Conservation (phyloP, 2,329 filamentous ascomycete species). For the Monilinia aucupariae region DNA sequence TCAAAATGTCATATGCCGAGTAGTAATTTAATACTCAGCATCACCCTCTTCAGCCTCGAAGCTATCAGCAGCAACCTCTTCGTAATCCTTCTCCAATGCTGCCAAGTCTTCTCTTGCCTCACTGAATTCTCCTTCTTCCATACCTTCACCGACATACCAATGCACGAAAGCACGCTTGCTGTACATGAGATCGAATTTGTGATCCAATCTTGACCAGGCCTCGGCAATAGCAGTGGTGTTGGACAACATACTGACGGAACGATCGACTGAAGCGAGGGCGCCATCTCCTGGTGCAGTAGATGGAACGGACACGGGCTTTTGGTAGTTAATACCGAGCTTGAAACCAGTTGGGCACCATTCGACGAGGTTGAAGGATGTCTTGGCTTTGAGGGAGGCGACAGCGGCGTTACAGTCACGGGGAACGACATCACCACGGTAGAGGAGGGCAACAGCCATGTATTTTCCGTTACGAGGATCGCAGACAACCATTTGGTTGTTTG, state of each 20-base stretch:
- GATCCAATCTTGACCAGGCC: conserved; percentile 58
- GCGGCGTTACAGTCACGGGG: conserved; percentile 56
- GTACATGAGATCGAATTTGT: conserved; percentile 68
- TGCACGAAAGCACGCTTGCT: conserved; percentile 65
- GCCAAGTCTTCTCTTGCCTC: conserved; percentile 62
- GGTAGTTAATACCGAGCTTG: conserved; percentile 99
- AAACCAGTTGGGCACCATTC: conserved; percentile 99
- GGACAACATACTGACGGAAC: conserved; percentile 56
- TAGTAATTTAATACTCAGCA: conserved; percentile 36
- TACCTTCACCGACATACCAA: conserved; percentile 66
- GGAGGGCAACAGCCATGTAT: conserved; percentile 62
- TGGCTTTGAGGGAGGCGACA: conserved; percentile 56
- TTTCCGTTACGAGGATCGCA: conserved; percentile 62
- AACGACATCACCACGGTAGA: conserved; percentile 62
- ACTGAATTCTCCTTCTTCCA: conserved; percentile 64
- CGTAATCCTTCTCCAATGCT: conserved; percentile 60
- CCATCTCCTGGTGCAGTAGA: conserved; percentile 37
- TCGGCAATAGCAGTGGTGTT: conserved; percentile 64
- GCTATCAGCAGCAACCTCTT: conserved; percentile 54
- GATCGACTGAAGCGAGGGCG: conserved; percentile 49
- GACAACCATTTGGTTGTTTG: conserved; percentile 63
- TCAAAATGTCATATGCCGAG: conserved; percentile 6
- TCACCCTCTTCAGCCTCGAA: conserved; percentile 46
- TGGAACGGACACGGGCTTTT: conserved; percentile 50
- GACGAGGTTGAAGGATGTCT: conserved; percentile 67